Conservation (phyloP, 768 basidiomycete genomes). For the Crucibulum laeve region DNA sequence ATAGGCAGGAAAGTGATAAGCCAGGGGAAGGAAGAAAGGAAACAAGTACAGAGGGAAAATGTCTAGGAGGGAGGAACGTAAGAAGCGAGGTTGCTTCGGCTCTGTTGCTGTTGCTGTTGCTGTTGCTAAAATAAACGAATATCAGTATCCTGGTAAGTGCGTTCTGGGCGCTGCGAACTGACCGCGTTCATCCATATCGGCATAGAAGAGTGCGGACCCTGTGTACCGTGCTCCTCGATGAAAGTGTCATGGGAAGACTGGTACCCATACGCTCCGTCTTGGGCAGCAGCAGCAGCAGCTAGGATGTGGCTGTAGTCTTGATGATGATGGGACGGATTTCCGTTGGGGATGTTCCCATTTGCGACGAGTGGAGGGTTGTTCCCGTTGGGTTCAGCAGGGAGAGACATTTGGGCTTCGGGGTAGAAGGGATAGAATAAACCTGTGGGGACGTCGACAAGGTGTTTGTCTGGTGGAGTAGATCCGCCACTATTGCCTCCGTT, state of each 20-base stretch:
- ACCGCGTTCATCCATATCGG: slow-evolving; percentile 39
- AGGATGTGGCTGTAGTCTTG: slow-evolving; percentile 52
- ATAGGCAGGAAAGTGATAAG: not conserved
- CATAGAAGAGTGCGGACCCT: slow-evolving; percentile 15
- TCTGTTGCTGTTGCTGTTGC: not conserved
- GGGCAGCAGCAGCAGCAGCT: slow-evolving; percentile 54
- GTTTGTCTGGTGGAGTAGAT: slow-evolving; percentile 34
- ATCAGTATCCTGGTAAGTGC: not conserved
- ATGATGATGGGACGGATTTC: slow-evolving; percentile 13
- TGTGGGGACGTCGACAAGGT: slow-evolving; percentile 63
- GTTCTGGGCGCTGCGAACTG: slow-evolving; percentile 15
- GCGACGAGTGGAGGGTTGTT: slow-evolving; percentile 12
- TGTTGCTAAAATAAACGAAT: not conserved
- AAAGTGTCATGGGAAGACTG: slow-evolving; percentile 58
- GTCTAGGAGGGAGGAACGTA: not conserved
- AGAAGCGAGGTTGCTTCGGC: not conserved
- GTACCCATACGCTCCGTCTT: slow-evolving; percentile 49
- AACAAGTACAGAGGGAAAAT: not conserved
- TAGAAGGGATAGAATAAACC: slow-evolving; percentile 78
- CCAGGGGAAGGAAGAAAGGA: not conserved
- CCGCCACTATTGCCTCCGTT: slow-evolving; percentile 23
- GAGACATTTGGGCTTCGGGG: slow-evolving; percentile 39
- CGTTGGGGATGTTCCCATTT: slow-evolving; percentile 9
- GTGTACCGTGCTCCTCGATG: slow-evolving; percentile 23
- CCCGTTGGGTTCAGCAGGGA: slow-evolving; percentile 10